Evolutionary conservation across 176 grass and related monocot genomes (phyloP).

Genomic region (Musa troglodytarum): DNA sequence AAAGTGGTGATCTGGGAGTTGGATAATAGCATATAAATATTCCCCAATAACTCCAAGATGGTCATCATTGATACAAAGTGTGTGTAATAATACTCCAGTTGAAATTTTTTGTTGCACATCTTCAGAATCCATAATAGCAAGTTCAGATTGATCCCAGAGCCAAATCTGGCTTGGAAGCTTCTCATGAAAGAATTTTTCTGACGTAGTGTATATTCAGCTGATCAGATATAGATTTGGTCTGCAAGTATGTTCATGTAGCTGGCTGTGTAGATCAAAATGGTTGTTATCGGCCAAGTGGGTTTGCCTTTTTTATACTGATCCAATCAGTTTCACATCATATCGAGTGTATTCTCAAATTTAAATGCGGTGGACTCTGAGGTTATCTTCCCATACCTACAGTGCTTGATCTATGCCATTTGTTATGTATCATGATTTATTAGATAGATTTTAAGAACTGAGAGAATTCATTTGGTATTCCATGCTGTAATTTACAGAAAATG

Average conservation of each 20-base stretch:
- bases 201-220: constrained; percentile 21
- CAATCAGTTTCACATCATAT: neutral
- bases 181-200: constrained; percentile 13
- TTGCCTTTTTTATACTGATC: neutral
- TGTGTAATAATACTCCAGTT: constrained; percentile 1
- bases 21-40: constrained; percentile 32
- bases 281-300: neutral
- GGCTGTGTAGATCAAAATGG: neutral
- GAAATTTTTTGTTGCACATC: neutral
- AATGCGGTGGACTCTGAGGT: neutral
- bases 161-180: constrained; percentile 1
- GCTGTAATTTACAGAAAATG: too few species aligned
- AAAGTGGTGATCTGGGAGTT: constrained; percentile 92
- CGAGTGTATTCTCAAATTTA: neutral
- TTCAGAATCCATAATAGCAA: constrained; percentile 13
- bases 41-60: constrained; percentile 14
- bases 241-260: neutral
- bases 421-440: too few species aligned
- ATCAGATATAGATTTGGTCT: neutral
- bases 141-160: constrained; percentile 7
- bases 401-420: neutral
- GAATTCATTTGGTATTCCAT: too few species aligned
- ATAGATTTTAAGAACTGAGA: too few species aligned
- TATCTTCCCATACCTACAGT: neutral
- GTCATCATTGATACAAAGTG: constrained; percentile 15